These are phyloP conservation scores for Barnettozyma hawaiiensis DNA, from an alignment of 1,139 yeast genomes.

Conservation along the genomic window DNA sequence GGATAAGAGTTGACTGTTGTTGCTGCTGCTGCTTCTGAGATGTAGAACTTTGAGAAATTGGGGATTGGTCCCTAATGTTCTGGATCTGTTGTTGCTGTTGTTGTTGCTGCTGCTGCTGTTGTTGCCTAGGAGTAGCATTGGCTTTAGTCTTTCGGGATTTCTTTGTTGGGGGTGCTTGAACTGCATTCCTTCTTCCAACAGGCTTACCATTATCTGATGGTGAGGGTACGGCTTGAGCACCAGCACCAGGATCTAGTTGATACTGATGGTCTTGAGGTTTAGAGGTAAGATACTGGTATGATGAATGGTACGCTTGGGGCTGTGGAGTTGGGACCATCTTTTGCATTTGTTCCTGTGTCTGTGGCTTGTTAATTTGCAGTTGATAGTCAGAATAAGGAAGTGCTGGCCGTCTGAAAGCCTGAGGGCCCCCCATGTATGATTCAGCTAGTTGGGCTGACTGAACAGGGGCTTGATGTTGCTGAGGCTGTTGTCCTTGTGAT, in stretches of 20 bases:
- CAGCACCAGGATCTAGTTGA: constrained; percentile 2
- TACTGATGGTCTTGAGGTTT: constrained; percentile 7
- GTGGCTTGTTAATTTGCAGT: constrained; percentile 10
- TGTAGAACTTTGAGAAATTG: background rate
- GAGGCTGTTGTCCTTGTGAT: constrained; percentile 4
- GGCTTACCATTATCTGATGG: constrained; percentile 3
- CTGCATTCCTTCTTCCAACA: constrained; percentile 17
- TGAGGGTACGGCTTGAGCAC: constrained; percentile 10
- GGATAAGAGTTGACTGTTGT: constrained; percentile 26
- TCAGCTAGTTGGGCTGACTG: constrained; percentile 7
- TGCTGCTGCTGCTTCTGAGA: background rate
- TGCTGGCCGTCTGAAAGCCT: constrained; percentile 15
- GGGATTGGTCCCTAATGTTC: background rate
- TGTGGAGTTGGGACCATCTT: constrained; percentile 4
- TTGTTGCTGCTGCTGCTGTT: background rate
- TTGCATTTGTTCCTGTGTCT: constrained; percentile 12
- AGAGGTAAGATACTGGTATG: background rate
- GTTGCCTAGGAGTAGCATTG: background rate
- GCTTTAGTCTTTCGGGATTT: background rate
- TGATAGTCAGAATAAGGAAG: constrained; percentile 16
- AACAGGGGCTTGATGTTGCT: constrained; percentile 4
- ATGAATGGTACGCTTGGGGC: background rate
- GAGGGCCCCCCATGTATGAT: constrained; percentile 3
- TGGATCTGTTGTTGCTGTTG: background rate
- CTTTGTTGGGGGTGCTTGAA: constrained; percentile 10